phyloP scores from a whole-genome alignment of 495 filamentous ascomycete species.

The Hamigera avellanea region DNA sequence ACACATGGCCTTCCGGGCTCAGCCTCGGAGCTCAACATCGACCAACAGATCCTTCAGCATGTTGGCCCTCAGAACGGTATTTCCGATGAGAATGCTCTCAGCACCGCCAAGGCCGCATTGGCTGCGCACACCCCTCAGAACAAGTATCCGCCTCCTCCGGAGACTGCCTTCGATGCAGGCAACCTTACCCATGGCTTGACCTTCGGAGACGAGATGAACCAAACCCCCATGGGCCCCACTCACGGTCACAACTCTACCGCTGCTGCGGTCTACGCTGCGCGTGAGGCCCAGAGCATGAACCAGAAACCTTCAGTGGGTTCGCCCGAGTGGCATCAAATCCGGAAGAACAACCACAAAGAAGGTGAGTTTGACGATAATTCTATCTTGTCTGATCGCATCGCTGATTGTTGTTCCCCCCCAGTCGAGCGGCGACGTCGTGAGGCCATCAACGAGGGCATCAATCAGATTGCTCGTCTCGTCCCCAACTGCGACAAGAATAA shows the following conservation, averaged over 20 bases:
- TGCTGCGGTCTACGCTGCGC: slow-evolving; percentile 35
- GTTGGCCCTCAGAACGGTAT: slow-evolving; percentile 36
- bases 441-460: slow-evolving; percentile 98
- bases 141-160: slow-evolving; percentile 34
- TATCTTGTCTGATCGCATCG: slow-evolving; percentile 1
- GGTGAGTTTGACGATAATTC: slow-evolving; percentile 42
- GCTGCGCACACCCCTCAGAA: slow-evolving; percentile 32
- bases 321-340: slow-evolving; percentile 95
- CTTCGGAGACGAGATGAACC: slow-evolving; percentile 35
- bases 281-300: slow-evolving; percentile 34
- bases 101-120: slow-evolving; percentile 37
- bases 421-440: slow-evolving; percentile 95
- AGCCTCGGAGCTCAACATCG: slow-evolving; percentile 32
- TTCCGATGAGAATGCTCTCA: slow-evolving; percentile 33
- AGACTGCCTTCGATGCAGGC: slow-evolving; percentile 26
- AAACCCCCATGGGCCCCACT: slow-evolving; percentile 21
- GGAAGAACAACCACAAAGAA: slow-evolving; percentile 98
- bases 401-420: slow-evolving; percentile 22
- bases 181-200: slow-evolving; percentile 28
- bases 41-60: slow-evolving; percentile 39
- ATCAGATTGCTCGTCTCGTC: slow-evolving; percentile 94
- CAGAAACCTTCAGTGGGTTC: slow-evolving; percentile 85
- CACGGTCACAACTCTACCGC: slow-evolving; percentile 36
- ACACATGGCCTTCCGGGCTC: slow-evolving; percentile 25
- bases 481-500: slow-evolving; percentile 99